Conservation (phyloP, 148 eudicot species). For the Rhododendron vialii region DNA sequence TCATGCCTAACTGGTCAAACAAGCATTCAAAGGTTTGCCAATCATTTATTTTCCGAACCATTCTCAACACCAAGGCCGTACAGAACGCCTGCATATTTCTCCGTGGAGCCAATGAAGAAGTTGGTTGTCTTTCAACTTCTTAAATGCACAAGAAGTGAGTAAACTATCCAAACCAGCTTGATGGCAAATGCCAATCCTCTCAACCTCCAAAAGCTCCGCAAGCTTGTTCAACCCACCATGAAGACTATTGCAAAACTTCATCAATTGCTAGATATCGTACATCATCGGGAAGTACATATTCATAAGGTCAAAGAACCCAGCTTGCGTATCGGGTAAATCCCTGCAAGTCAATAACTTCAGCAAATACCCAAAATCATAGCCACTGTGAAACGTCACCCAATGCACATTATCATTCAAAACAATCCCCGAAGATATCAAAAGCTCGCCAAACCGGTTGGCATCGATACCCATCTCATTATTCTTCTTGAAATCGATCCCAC, state of each 20-base stretch:
- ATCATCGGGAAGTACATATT: slow-evolving; percentile 8
- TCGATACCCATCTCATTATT: slow-evolving; percentile 16
- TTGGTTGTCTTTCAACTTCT: not conserved
- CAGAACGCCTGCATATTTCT: slow-evolving; percentile 58
- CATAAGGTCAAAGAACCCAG: slow-evolving; percentile 14
- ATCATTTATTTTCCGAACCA: slow-evolving; percentile 4
- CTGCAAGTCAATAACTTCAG: slow-evolving; percentile 10
- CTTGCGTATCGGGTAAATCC: slow-evolving; percentile 7
- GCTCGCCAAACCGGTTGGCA: slow-evolving; percentile 12
- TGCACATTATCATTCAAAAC: slow-evolving; percentile 13
- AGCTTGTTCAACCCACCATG: slow-evolving; percentile 19
- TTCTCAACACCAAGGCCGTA: slow-evolving; percentile 28
- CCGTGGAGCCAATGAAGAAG: slow-evolving; percentile 28
- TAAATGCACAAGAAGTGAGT: not conserved
- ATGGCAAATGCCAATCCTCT: slow-evolving; percentile 17
- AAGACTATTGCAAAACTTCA: slow-evolving; percentile 17
- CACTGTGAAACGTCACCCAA: slow-evolving; percentile 14
- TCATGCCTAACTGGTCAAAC: slow-evolving; percentile 2
- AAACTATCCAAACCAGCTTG: slow-evolving; percentile 12
- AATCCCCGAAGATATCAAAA: slow-evolving; percentile 10
- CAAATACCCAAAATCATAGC: slow-evolving; percentile 10
- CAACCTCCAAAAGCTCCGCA: slow-evolving; percentile 14
- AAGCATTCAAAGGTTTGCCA: slow-evolving; percentile 3
- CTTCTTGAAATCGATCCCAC: slow-evolving; percentile 15
- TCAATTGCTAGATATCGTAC: slow-evolving; percentile 14